Conservation (phyloP, 768 basidiomycete genomes). For the Termitomyces sp. region DNA sequence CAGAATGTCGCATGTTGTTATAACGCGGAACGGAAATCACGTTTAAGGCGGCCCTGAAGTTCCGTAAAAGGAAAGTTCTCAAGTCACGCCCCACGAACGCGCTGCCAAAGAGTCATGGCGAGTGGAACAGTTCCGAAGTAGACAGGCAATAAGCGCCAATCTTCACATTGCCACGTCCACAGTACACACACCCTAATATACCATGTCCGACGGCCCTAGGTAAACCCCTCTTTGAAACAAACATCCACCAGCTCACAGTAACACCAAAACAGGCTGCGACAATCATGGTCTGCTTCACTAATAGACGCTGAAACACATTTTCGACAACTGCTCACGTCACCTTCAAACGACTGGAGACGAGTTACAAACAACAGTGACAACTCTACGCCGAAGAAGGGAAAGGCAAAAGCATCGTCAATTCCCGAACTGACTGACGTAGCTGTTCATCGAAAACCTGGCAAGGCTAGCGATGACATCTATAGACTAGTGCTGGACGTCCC, state of each 20-base stretch:
- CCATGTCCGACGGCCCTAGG: slow-evolving; percentile 61
- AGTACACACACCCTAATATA: not conserved
- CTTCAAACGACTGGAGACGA: slow-evolving; percentile 77
- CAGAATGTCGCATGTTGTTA: no score
- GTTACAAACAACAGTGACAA: slow-evolving; percentile 41
- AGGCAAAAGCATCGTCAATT: slow-evolving; percentile 40
- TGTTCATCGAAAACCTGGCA: slow-evolving; percentile 67
- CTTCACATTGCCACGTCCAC: not conserved
- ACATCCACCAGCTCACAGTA: not conserved
- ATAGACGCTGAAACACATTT: slow-evolving; percentile 72
- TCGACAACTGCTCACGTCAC: slow-evolving; percentile 68
- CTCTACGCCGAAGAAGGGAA: slow-evolving; percentile 52
- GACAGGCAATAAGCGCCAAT: not conserved
- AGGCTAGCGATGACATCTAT: slow-evolving; percentile 72
- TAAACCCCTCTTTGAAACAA: slow-evolving; percentile 16
- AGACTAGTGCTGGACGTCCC: slow-evolving; percentile 79
- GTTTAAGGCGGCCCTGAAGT: not conserved
- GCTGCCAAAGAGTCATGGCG: not conserved
- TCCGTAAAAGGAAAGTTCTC: slow-evolving; percentile 1
- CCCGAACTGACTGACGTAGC: slow-evolving; percentile 69
- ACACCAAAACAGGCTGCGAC: slow-evolving; percentile 54
- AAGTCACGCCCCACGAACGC: slow-evolving; percentile 3
- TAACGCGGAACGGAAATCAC: no score
- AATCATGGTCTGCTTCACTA: slow-evolving; percentile 78
- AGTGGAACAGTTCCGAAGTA: slow-evolving; percentile 3